Evolutionary conservation across 2,329 filamentous ascomycete genomes (phyloP).

Genomic region (Calonectria pseudoreteaudii): DNA sequence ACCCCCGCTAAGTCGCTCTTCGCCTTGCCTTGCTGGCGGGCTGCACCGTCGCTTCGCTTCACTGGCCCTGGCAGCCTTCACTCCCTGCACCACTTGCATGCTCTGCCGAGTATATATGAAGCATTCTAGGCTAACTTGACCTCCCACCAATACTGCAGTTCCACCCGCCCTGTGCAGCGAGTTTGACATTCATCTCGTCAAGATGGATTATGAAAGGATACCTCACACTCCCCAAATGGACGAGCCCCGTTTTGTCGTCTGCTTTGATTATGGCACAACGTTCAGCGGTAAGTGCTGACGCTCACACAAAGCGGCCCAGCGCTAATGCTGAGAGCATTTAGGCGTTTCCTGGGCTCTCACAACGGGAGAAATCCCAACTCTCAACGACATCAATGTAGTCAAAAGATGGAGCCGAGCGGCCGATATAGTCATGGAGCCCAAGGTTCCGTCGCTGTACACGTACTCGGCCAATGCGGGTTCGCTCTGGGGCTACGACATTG

Average conservation of each 20-base stretch:
- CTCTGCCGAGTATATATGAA: background rate
- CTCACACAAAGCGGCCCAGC: background rate
- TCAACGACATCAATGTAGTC: constrained; percentile 24
- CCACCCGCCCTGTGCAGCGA: no score
- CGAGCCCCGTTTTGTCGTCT: constrained; percentile 23
- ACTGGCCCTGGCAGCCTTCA: background rate
- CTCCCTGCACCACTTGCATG: background rate
- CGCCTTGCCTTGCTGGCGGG: background rate
- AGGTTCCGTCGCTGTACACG: constrained; percentile 27
- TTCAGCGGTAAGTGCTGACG: constrained; percentile 13
- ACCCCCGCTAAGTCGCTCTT: background rate
- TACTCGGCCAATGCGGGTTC: constrained; percentile 18
- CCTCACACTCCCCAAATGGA: background rate
- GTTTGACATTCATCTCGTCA: background rate
- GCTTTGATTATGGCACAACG: constrained; percentile 31
- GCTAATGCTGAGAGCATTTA: background rate
- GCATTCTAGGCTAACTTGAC: background rate
- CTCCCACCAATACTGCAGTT: background rate
- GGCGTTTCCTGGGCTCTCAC: constrained; percentile 26
- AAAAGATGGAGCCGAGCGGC: constrained; percentile 14
- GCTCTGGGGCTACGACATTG: constrained; percentile 27
- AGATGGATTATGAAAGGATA: background rate
- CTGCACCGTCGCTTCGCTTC: background rate
- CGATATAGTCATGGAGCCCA: background rate
- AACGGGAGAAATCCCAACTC: constrained; percentile 4